phyloP scores from a whole-genome alignment of 2,329 filamentous ascomycete species.

The Paradendryphiella salina region DNA sequence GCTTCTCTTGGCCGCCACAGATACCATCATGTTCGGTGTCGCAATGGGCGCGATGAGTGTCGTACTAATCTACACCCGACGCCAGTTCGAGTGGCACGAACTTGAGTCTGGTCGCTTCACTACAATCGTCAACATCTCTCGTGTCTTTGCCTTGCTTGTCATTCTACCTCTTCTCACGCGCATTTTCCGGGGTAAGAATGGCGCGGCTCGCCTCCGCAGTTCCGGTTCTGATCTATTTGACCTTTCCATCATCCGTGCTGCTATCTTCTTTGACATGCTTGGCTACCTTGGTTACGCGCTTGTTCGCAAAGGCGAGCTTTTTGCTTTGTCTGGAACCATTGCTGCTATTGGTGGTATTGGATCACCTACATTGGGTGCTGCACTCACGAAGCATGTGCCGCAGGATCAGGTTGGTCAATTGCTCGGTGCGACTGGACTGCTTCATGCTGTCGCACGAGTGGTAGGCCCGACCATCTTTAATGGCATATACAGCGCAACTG shows the following conservation, averaged over 20 bases:
- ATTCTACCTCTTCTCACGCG: slow-evolving; percentile 78
- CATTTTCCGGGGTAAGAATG: slow-evolving; percentile 64
- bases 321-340: slow-evolving; percentile 71
- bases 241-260: slow-evolving; percentile 72
- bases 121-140: slow-evolving; percentile 74
- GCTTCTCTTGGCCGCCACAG: slow-evolving; percentile 76
- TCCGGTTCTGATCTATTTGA: slow-evolving; percentile 77
- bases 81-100: slow-evolving; percentile 79
- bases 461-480: slow-evolving; percentile 83
- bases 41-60: slow-evolving; percentile 82
- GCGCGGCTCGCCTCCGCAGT: slow-evolving; percentile 46
- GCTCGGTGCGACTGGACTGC: slow-evolving; percentile 82
- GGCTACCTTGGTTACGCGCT: slow-evolving; percentile 77
- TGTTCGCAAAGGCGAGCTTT: slow-evolving; percentile 63
- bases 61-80: slow-evolving; percentile 79
- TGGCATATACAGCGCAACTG: slow-evolving; percentile 79
- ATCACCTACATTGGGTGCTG: slow-evolving; percentile 79
- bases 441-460: slow-evolving; percentile 81
- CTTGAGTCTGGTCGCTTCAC: slow-evolving; percentile 80
- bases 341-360: slow-evolving; percentile 82
- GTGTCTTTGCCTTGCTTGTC: slow-evolving; percentile 74
- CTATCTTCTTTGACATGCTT: slow-evolving; percentile 74
- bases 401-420: slow-evolving; percentile 79
- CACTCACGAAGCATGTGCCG: slow-evolving; percentile 89
- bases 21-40: slow-evolving; percentile 79